Conservation (phyloP, 805 yeast species). For the Wickerhamiella lipophila region DNA sequence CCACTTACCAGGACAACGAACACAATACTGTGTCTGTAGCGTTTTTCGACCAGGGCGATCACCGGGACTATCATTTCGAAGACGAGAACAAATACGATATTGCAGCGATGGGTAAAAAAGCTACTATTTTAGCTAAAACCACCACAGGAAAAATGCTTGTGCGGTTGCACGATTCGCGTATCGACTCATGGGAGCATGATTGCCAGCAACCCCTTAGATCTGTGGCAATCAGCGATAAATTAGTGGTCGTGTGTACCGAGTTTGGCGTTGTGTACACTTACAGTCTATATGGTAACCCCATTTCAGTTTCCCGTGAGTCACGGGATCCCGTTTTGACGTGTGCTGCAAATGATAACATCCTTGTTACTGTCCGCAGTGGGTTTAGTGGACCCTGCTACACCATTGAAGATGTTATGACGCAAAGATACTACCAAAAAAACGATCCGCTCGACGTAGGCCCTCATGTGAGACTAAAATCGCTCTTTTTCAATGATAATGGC, state of each 20-base stretch:
- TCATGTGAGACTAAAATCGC: conserved; percentile 36
- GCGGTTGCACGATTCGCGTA: conserved; percentile 53
- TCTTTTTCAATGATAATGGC: conserved; percentile 78
- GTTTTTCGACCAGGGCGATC: conserved; percentile 66
- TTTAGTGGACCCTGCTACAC: conserved; percentile 32
- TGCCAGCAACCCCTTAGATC: conserved; percentile 52
- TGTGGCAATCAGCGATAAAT: conserved; percentile 50
- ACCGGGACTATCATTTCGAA: conserved; percentile 73
- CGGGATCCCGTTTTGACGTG: conserved; percentile 61
- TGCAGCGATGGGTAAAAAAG: conserved; percentile 58
- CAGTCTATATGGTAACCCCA: conserved; percentile 61
- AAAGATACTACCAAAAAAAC: conserved; percentile 28
- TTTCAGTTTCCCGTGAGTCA: conserved; percentile 45
- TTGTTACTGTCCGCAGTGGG: conserved; percentile 40
- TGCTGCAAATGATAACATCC: conserved; percentile 45
- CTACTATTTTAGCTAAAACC: conserved; percentile 48
- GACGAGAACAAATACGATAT: conserved; percentile 61
- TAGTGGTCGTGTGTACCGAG: conserved; percentile 59
- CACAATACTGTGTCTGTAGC: conserved; percentile 70
- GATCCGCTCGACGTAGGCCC: conserved; percentile 29
- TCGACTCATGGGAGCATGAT: conserved; percentile 53
- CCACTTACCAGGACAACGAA: conserved; percentile 46
- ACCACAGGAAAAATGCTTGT: conserved; percentile 37
- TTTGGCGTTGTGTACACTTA: conserved; percentile 61
- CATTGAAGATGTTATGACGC: conserved; percentile 35